phyloP scores from a whole-genome alignment of 179 eudicot genomes.

The Nepenthes alata region DNA sequence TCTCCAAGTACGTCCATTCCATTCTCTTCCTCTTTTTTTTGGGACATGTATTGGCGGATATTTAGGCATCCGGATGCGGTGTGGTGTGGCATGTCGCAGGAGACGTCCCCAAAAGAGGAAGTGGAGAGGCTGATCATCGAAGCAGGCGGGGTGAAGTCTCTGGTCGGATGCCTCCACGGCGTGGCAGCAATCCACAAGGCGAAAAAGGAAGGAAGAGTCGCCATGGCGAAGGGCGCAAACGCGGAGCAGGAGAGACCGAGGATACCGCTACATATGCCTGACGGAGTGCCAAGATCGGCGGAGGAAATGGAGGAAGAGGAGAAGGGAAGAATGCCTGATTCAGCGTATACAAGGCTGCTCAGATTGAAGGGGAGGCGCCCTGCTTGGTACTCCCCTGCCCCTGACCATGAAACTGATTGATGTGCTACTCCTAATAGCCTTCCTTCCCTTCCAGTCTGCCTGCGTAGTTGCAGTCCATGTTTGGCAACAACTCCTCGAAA shows the following conservation, averaged over 20 bases:
- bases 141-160: conserved; percentile 61
- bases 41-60: too few relatives aligned
- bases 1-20: conserved; percentile 38
- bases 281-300: conserved; percentile 57
- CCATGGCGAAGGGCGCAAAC: conserved; percentile 2
- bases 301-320: conserved; percentile 78
- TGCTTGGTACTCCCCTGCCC: conserved; percentile 61
- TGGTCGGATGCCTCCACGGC: conserved; percentile 51
- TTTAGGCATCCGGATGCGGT: too few relatives aligned
- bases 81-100: conserved; percentile 16
- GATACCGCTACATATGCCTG: conserved; percentile 45
- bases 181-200: conserved; percentile 40
- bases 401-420: conserved; percentile 40
- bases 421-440: not conserved
- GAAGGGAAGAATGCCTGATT: conserved; percentile 59
- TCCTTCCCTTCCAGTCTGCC: not conserved
- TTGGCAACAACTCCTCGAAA: not conserved
- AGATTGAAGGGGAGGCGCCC: conserved; percentile 40
- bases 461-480: too few relatives aligned
- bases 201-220: conserved; percentile 18
- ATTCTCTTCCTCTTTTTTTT: too few relatives aligned
- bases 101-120: conserved; percentile 45
- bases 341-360: conserved; percentile 56
- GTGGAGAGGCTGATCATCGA: conserved; percentile 60
- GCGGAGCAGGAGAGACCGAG: not conserved